Evolutionary conservation across 331 rosid species (phyloP).

Genomic region (Malus hybrid): DNA sequence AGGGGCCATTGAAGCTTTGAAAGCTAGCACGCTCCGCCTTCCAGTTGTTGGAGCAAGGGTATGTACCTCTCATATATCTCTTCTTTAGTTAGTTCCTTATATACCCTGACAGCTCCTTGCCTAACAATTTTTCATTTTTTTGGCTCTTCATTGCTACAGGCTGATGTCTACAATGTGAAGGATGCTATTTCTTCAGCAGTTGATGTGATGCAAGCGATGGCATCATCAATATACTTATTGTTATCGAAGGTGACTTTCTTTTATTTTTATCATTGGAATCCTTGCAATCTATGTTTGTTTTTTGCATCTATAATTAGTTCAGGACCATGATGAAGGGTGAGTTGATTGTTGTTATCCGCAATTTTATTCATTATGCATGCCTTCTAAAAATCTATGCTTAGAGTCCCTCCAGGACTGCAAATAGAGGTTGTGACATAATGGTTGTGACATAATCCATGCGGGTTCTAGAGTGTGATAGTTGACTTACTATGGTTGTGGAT

Average conservation of each 20-base stretch:
- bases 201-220: slow-evolving; percentile 94
- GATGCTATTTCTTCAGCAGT: slow-evolving; percentile 85
- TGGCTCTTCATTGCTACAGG: slow-evolving; percentile 38
- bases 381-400: no score
- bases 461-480: not conserved
- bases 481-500: not conserved
- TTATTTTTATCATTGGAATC: not conserved
- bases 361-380: not conserved
- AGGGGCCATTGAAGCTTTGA: slow-evolving; percentile 79
- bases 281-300: not conserved
- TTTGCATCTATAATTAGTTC: not conserved
- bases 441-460: not conserved
- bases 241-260: slow-evolving; percentile 49
- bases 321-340: not conserved
- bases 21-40: slow-evolving; percentile 93
- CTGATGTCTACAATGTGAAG: slow-evolving; percentile 63
- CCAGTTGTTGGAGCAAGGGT: slow-evolving; percentile 96
- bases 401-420: not conserved
- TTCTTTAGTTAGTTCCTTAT: not conserved
- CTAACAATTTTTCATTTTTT: slow-evolving; percentile 2
- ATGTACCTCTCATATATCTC: slow-evolving; percentile 13
- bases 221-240: slow-evolving; percentile 62
- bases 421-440: not conserved
- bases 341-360: not conserved
- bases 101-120: not conserved